These are phyloP conservation scores for Gossypium australe DNA, from an alignment of 345 rosid genomes.

Conservation along the genomic window DNA sequence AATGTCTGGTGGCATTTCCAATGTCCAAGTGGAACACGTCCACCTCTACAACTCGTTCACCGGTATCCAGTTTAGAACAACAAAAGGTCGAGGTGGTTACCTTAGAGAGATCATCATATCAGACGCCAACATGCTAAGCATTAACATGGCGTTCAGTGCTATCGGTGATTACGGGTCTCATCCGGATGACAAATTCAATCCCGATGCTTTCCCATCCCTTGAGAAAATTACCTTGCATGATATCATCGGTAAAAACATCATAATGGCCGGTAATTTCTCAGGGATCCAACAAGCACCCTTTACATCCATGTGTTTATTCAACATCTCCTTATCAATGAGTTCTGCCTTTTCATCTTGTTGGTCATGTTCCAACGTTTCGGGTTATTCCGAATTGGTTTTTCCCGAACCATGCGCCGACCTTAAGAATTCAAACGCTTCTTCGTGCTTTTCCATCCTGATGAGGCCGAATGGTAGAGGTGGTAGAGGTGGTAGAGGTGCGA, in stretches of 20 bases:
- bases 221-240: conserved; percentile 42
- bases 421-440: conserved; percentile 25
- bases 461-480: conserved; percentile 37
- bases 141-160: conserved; percentile 44
- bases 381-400: conserved; percentile 57
- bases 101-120: conserved; percentile 53
- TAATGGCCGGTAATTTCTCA: conserved; percentile 59
- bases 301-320: conserved; percentile 55
- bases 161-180: conserved; percentile 64
- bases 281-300: conserved; percentile 71
- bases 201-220: conserved; percentile 58
- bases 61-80: conserved; percentile 70
- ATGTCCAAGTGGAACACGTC: conserved; percentile 46
- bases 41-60: conserved; percentile 42
- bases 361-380: conserved; percentile 67
- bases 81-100: conserved; percentile 81
- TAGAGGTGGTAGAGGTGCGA: conserved; percentile 8
- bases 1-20: conserved; percentile 92
- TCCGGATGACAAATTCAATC: conserved; percentile 73
- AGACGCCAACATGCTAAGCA: conserved; percentile 29
- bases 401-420: conserved; percentile 70
- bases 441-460: conserved; percentile 23
- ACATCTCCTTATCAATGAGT: conserved; percentile 44
- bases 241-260: conserved; percentile 51
- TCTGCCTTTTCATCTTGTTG: conserved; percentile 35